phyloP scores from a whole-genome alignment of 495 filamentous ascomycete genomes.

The Podospora comata region DNA sequence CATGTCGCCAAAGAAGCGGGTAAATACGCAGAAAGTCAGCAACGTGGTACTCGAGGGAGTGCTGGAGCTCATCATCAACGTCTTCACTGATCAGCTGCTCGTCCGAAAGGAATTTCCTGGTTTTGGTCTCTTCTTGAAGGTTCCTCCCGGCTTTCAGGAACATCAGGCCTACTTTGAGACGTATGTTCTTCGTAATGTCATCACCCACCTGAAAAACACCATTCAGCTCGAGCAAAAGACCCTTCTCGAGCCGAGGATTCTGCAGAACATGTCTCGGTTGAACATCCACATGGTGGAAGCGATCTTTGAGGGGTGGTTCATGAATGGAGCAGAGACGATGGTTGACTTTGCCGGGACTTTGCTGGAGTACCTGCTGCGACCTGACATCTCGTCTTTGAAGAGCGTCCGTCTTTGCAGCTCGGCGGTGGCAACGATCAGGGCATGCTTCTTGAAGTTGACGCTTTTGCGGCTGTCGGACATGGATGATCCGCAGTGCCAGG shows the following conservation, averaged over 20 bases:
- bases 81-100: slow-evolving; percentile 81
- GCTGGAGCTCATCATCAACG: slow-evolving; percentile 66
- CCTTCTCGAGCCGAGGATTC: slow-evolving; percentile 74
- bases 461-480: slow-evolving; percentile 81
- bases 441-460: slow-evolving; percentile 69
- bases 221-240: slow-evolving; percentile 67
- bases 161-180: slow-evolving; percentile 94
- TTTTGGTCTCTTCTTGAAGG: slow-evolving; percentile 81
- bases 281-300: slow-evolving; percentile 78
- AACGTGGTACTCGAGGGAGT: slow-evolving; percentile 72
- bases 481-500: slow-evolving; percentile 57
- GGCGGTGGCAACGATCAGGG: slow-evolving; percentile 67
- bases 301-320: slow-evolving; percentile 93
- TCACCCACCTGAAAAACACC: slow-evolving; percentile 65
- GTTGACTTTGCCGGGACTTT: slow-evolving; percentile 85
- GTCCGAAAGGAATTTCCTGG: slow-evolving; percentile 85
- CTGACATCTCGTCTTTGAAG: slow-evolving; percentile 76
- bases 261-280: slow-evolving; percentile 82
- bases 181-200: slow-evolving; percentile 72
- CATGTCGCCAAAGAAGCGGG: slow-evolving; percentile 55
- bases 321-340: slow-evolving; percentile 74
- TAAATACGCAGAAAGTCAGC: slow-evolving; percentile 51
- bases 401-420: slow-evolving; percentile 84
- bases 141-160: slow-evolving; percentile 87
- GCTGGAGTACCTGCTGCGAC: slow-evolving; percentile 82